Conservation (phyloP, 257 asterid genomes). For the Buddleja alternifolia region DNA sequence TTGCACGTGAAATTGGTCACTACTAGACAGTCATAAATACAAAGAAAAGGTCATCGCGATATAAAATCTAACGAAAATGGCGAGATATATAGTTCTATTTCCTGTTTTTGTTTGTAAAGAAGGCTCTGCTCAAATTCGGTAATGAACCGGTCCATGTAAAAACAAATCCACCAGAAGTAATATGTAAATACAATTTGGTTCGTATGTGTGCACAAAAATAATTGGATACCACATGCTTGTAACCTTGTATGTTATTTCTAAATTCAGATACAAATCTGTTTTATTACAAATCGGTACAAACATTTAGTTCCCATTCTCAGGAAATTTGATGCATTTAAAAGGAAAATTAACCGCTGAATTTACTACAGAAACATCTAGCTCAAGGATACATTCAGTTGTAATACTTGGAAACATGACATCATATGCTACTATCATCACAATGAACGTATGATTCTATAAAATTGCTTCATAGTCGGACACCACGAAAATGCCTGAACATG, state of each 20-base stretch:
- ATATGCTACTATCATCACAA: background rate
- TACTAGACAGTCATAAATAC: background rate
- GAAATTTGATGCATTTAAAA: slow-evolving; percentile 1
- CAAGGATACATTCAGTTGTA: background rate
- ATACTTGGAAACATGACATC: background rate
- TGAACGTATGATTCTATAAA: background rate
- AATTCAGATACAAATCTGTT: background rate
- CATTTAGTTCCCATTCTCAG: background rate
- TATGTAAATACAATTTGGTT: background rate
- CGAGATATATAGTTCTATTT: background rate
- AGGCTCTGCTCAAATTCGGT: background rate
- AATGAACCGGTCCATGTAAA: background rate
- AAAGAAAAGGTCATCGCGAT: background rate
- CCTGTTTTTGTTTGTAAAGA: background rate
- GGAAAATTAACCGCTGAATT: background rate
- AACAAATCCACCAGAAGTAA: background rate
- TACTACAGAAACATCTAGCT: background rate
- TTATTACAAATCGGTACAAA: background rate
- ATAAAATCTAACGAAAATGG: background rate
- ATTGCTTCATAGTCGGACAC: background rate
- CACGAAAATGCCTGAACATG: slow-evolving; percentile 13
- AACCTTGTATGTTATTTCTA: background rate
- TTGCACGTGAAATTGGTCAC: background rate
- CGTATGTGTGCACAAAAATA: background rate
- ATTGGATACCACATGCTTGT: background rate